Conservation (phyloP, 768 basidiomycete genomes). For the Serendipita indica region DNA sequence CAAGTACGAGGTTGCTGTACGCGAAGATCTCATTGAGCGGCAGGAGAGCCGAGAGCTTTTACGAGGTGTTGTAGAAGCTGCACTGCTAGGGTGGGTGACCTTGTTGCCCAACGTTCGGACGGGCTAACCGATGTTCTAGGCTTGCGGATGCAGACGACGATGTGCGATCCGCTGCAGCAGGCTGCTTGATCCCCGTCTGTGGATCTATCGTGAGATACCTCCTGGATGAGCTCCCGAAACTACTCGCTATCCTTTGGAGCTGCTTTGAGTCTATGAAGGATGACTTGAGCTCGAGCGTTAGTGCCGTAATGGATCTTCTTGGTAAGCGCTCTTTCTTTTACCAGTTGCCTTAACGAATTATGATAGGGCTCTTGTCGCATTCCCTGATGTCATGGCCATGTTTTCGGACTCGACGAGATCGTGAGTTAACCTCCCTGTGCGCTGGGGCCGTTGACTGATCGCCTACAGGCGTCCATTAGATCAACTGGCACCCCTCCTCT, state of each 20-base stretch:
- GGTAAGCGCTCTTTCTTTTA: slow-evolving; percentile 31
- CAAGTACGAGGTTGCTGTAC: slow-evolving; percentile 95
- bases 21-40: slow-evolving; percentile 61
- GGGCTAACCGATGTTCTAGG: slow-evolving; percentile 27
- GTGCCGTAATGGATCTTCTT: slow-evolving; percentile 94
- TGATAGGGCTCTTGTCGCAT: slow-evolving; percentile 39
- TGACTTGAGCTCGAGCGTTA: slow-evolving; percentile 90
- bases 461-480: slow-evolving; percentile 56
- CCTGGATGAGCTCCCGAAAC: slow-evolving; percentile 50
- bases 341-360: slow-evolving; percentile 1
- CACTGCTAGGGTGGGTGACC: slow-evolving; percentile 67
- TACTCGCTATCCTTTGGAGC: slow-evolving; percentile 78
- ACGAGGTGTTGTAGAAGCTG: slow-evolving; percentile 74
- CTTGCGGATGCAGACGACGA: slow-evolving; percentile 88
- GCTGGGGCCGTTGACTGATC: slow-evolving; percentile 8
- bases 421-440: slow-evolving; percentile 33
- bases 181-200: slow-evolving; percentile 80
- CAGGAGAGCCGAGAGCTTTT: slow-evolving; percentile 42
- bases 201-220: slow-evolving; percentile 62
- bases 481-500: slow-evolving; percentile 72
- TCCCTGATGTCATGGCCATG: slow-evolving; percentile 59
- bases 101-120: not conserved
- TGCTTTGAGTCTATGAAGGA: slow-evolving; percentile 90
- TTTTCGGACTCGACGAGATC: slow-evolving; percentile 52
- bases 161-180: slow-evolving; percentile 87